Base-by-base conservation (phyloP, 2,329 filamentous ascomycete genomes). In the Paraconiothyrium brasiliense region DNA sequence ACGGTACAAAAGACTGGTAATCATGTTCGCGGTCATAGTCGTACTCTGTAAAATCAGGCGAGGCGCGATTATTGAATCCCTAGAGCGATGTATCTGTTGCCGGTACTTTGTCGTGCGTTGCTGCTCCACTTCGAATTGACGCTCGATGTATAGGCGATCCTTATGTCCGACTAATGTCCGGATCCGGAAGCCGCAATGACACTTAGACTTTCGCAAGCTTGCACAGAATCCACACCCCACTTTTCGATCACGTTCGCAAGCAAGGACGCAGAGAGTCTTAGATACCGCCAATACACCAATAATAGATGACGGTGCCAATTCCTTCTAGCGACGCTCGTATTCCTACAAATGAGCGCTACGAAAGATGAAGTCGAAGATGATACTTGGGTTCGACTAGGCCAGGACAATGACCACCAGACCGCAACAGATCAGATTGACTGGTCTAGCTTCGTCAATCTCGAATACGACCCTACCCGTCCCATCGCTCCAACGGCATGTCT, bases 351-450 rank as follows among this genome's bases (percentile, higher is more conserved):
- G 48, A 27, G 11, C 32, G 30, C 16, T 37, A 11, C 30, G 13
- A n/a, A 37, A 35, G 30, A 22, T 22, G 48, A 51, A 37, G 27
- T 20, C 32, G 30, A 37, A 44, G 37, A 54, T 13, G 24, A 43
- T 44, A 43, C 32, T 27, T 37, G 48, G 51, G 24, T 22, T 44
- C 5, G 5, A 16, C n/a, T 44, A 13, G 24, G n/a, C 3, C 8
- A 22, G 22, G 11, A 43, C 20, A 22, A 32, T 32, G 35, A 2
- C 9, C 14, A 32, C 24, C 39, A 22, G n/a, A 5, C 39, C 4
- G 52, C 39, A 20, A n/a, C 52, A 6, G 52, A 55, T 24, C 52
- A 55, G n/a, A 55, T 55, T 10, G 52, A 55, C 27, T 55, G 52
- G 52, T 34, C 43, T 8, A 55, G 41, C 52, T 47, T 55, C 10